These are phyloP conservation scores for Paramecium octaurelia DNA, from an alignment of 73 alveolate species.

Conservation along the genomic window DNA sequence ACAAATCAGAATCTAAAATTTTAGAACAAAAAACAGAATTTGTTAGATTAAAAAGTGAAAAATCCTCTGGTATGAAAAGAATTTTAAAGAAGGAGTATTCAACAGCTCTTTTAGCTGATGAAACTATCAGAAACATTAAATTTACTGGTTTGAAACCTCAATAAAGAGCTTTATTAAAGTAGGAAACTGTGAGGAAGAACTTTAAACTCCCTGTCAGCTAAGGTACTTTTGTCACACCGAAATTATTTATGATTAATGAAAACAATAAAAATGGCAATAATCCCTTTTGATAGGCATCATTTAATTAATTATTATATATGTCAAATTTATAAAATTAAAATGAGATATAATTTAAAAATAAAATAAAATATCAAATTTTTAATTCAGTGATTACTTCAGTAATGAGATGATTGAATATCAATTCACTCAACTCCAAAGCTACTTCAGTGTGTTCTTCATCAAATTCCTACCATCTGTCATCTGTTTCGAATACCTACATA, in stretches of 20 bases:
- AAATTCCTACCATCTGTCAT: constrained; percentile 60
- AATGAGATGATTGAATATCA: neutral
- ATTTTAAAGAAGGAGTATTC: neutral
- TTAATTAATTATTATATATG: neutral
- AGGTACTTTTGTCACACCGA: constrained; percentile 23
- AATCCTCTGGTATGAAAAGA: neutral
- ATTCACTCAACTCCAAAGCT: constrained; percentile 26
- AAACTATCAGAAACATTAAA: neutral
- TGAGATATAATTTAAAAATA: neutral
- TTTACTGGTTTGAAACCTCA: neutral
- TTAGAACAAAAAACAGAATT: neutral
- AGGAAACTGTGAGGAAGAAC: neutral
- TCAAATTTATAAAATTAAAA: neutral
- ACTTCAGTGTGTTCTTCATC: constrained; percentile 71
- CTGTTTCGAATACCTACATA: constrained; percentile 48
- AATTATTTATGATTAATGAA: neutral
- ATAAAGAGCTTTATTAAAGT: neutral
- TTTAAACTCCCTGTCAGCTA: neutral
- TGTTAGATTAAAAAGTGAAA: neutral
- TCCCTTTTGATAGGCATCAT: neutral
- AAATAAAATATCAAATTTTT: neutral
- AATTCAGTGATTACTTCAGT: constrained; percentile 1
- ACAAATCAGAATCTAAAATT: neutral
- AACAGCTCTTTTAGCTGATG: neutral
- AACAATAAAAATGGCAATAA: neutral